Base-by-base conservation (phyloP, 75 land plant species). In the Ceratopteris richardii region DNA sequence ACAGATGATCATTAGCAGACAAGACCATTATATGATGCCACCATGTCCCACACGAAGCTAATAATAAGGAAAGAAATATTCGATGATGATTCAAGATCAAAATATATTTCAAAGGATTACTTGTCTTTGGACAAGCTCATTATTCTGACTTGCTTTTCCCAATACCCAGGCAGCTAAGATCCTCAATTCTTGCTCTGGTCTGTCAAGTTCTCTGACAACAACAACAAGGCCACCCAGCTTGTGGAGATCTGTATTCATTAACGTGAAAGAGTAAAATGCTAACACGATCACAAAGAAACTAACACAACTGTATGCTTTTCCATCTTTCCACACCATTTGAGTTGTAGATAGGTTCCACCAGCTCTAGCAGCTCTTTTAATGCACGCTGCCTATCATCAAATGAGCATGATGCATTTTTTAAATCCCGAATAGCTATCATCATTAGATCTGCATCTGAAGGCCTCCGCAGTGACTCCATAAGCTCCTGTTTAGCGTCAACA, bases 101-200 rank as follows among this genome's bases (percentile, higher is more conserved):
- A n/a, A n/a, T n/a, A n/a, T n/a, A n/a, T 25, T 54, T 3, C 56
- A 28, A 16, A 9, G 33, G 44, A 61, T 1, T 17, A 80, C 97
- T 89, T 92, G 86, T 23, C 73, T 66, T 65, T 93, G 98, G 56
- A 93, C 90, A 65, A 85, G 39, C n/a, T 76, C 73, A 60, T 88
- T 88, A 56, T 93, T 93, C 62, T 93, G 98, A 65, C 90, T 69
- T 18, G 94, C 94, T 74, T 88, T 85, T 29, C 98, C 98, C 60
- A 93, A 78, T 61, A 93, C 62, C 95, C 89, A 93, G 26, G 98
- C 98, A 65, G 98, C 80, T 39, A 58, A 67, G 51, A 57, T 81
- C 56, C 98, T 74, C 16, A 85, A 73, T 26, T 85, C 87, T 33
- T 80, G 52, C 22, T 85, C 87, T 17, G 63, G 30, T 27, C 80